These are phyloP conservation scores for Microstegium vimineum DNA, from an alignment of 176 grass and related monocot genomes.

Conservation along the genomic window DNA sequence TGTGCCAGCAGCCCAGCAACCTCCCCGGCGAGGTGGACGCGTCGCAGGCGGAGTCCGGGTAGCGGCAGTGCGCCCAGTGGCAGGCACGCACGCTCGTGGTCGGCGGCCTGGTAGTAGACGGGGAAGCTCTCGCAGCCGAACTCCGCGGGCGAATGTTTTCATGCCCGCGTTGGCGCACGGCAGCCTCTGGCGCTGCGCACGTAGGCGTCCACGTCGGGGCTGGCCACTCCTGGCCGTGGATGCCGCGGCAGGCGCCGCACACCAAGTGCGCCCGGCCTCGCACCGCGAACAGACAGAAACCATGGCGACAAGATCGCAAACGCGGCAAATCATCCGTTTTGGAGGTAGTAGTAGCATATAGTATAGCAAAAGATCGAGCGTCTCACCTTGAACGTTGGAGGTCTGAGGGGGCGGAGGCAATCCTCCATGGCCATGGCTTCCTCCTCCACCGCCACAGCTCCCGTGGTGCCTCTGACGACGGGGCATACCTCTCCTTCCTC, in stretches of 20 bases:
- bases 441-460: too few relatives aligned
- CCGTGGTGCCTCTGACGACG: too few relatives aligned
- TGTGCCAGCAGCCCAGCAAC: neutral
- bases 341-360: too few relatives aligned
- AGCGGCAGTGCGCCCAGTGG: neutral
- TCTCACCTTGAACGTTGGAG: too few relatives aligned
- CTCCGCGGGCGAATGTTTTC: too few relatives aligned
- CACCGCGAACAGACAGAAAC: neutral
- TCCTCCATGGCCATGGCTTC: too few relatives aligned
- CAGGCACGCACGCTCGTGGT: conserved; percentile 2
- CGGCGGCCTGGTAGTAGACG: neutral
- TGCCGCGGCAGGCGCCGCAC: neutral
- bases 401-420: too few relatives aligned
- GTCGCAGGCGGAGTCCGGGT: neutral
- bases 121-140: neutral
- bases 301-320: too few relatives aligned
- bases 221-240: neutral
- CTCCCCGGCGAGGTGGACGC: neutral
- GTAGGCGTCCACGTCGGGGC: neutral
- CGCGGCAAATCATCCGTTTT: too few relatives aligned
- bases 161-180: neutral
- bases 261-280: neutral
- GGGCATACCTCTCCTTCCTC: too few relatives aligned
- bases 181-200: neutral
- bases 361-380: too few relatives aligned